Evolutionary conservation across 2,329 filamentous ascomycete species (phyloP).

Genomic region (Hortaea werneckii): DNA sequence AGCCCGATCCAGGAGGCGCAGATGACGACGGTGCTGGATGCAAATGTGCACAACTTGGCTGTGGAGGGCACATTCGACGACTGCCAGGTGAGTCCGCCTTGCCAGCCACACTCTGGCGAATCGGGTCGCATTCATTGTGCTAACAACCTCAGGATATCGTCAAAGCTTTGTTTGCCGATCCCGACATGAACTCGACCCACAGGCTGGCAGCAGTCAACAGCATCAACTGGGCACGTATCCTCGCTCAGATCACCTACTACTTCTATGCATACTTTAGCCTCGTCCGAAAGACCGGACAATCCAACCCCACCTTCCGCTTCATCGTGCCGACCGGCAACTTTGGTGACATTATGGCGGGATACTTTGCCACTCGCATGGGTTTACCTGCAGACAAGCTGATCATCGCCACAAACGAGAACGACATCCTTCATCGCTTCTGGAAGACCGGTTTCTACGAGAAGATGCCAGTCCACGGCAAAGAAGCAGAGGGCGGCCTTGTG

Average conservation of each 20-base stretch:
- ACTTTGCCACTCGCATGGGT: conserved; percentile 85
- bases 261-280: conserved; percentile 89
- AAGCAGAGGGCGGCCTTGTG: conserved; percentile 45
- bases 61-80: conserved; percentile 91
- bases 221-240: conserved; percentile 91
- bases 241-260: conserved; percentile 96
- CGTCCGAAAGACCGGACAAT: conserved; percentile 48
- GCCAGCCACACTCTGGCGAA: neutral
- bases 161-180: conserved; percentile 82
- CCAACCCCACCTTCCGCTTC: conserved; percentile 63
- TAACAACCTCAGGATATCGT: conserved; percentile 61
- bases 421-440: conserved; percentile 94
- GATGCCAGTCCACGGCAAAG: conserved; percentile 50
- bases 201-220: conserved; percentile 91
- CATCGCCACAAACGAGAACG: conserved; percentile 93
- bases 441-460: conserved; percentile 84
- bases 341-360: conserved; percentile 85
- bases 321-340: conserved; percentile 96
- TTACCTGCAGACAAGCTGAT: conserved; percentile 80
- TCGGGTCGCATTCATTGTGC: neutral
- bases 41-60: conserved; percentile 85
- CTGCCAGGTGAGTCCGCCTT: conserved; percentile 56
- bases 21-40: conserved; percentile 88
- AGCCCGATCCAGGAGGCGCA: conserved; percentile 89
- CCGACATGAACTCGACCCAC: conserved; percentile 68